Base-by-base conservation (phyloP, 176 grass and related monocot species). In the Aegilops umbellulata region DNA sequence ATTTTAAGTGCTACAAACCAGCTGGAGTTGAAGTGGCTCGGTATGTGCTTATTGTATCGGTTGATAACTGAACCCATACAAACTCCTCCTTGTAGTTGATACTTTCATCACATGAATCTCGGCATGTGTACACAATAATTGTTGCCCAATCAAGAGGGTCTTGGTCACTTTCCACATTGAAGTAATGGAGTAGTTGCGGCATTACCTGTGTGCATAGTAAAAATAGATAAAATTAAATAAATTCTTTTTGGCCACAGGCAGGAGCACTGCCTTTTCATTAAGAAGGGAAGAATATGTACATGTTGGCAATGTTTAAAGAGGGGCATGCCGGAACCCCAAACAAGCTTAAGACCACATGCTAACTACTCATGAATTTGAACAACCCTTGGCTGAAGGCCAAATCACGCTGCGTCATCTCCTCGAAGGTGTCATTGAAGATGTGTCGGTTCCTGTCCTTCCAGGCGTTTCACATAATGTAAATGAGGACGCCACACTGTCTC, bases 101-200 rank as follows among this genome's bases (percentile, higher is more conserved):
- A 81, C 73, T 92, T 83, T 84, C 65, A 85, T 94, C 88, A 55
- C 95, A 98, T 22, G 95, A 94, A 35, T 76, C 91, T 70, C 31
- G 85, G 60, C 95, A 98, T 83, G 95, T 94, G 64, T 90, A 95
- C 27, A 95, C 84, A 57, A 58, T 86, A 80, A 95, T 89, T 80
- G 93, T 95, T 85, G 82, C 88, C 95, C 95, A 98, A 83, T 95
- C 95, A 87, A 98, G 88, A 38, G 95, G 95, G 34, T 93, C 88
- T 12, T 69, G 81, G 76, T 95, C 83, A 68, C 95, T 98, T 81
- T 79, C 80, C 53, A 98, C 93, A 46, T 63, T 85, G 74, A 98
- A 90, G 80, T 90, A 94, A 87, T 92, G 93, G 62, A 98, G 88
- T 69, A 98, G 78, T 67, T 92, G 95, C 5, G 95, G 84, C 93